Evolutionary conservation across 768 basidiomycete genomes (phyloP).

Genomic region (Leccinum disarticulatum): DNA sequence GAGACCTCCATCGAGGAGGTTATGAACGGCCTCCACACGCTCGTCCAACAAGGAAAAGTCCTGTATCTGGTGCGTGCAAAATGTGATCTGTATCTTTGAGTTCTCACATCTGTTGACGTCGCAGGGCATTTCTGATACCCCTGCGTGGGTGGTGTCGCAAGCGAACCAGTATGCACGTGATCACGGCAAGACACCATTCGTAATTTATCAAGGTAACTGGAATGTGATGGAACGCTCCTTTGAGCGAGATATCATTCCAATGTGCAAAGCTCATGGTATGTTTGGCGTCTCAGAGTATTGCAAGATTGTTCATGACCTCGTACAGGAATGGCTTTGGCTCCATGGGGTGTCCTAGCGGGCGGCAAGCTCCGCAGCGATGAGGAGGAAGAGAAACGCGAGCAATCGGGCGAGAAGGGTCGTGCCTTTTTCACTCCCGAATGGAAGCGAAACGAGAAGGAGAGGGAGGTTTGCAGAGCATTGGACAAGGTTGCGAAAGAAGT

Average conservation of each 20-base stretch:
- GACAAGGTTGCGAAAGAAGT: slow-evolving; percentile 52
- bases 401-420: slow-evolving; percentile 18
- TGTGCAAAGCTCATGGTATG: slow-evolving; percentile 29
- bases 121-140: slow-evolving; percentile 33
- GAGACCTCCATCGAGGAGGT: slow-evolving; percentile 41
- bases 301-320: neutral
- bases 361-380: slow-evolving; percentile 35
- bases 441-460: slow-evolving; percentile 48
- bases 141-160: slow-evolving; percentile 41
- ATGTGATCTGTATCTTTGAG: too few relatives aligned
- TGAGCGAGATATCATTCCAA: slow-evolving; percentile 45
- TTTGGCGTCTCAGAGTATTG: neutral
- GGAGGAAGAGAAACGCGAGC: slow-evolving; percentile 30
- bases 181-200: slow-evolving; percentile 45
- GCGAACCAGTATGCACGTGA: slow-evolving; percentile 43
- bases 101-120: neutral
- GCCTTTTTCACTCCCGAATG: slow-evolving; percentile 27
- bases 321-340: slow-evolving; percentile 35
- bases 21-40: slow-evolving; percentile 38
- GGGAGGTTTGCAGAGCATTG: slow-evolving; percentile 41
- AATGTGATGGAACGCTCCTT: slow-evolving; percentile 37
- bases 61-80: slow-evolving; percentile 30
- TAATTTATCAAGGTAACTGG: slow-evolving; percentile 44
- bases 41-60: slow-evolving; percentile 40
- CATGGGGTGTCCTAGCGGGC: slow-evolving; percentile 36